Evolutionary conservation across 1,139 yeast species (phyloP).

Genomic region (Blastobotrys proliferans): DNA sequence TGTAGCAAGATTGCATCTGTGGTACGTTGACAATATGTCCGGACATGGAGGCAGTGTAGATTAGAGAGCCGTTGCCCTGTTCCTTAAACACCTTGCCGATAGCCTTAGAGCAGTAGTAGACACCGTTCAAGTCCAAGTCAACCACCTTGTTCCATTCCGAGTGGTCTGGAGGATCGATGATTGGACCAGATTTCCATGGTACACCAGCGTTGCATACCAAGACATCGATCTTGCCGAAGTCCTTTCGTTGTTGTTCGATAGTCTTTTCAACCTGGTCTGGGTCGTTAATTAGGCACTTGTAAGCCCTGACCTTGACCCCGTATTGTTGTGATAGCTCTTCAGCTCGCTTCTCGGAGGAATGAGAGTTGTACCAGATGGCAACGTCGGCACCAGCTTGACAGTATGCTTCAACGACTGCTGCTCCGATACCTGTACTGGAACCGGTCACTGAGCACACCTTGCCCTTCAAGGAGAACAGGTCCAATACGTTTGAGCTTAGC

Average conservation of each 20-base stretch:
- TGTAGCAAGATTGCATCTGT: constrained; percentile 83
- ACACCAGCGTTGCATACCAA: constrained; percentile 92
- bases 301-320: constrained; percentile 65
- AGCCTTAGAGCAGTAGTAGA: constrained; percentile 67
- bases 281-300: constrained; percentile 65
- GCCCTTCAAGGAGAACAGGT: constrained; percentile 54
- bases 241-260: constrained; percentile 55
- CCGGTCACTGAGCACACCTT: constrained; percentile 89
- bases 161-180: constrained; percentile 55
- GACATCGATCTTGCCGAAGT: constrained; percentile 74
- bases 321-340: constrained; percentile 53
- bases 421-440: constrained; percentile 81
- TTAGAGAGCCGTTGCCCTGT: constrained; percentile 68
- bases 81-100: constrained; percentile 70
- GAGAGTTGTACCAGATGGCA: constrained; percentile 75
- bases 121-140: constrained; percentile 70
- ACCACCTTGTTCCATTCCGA: constrained; percentile 64
- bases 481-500: constrained; percentile 33
- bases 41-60: constrained; percentile 87
- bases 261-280: constrained; percentile 55
- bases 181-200: constrained; percentile 75
- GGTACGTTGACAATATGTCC: constrained; percentile 88
- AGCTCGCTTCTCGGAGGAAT: constrained; percentile 60
- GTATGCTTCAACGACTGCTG: constrained; percentile 76
- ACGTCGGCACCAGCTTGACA: constrained; percentile 92